Conservation (phyloP, 2,329 filamentous ascomycete species). For the Didymellaceae sp. region DNA sequence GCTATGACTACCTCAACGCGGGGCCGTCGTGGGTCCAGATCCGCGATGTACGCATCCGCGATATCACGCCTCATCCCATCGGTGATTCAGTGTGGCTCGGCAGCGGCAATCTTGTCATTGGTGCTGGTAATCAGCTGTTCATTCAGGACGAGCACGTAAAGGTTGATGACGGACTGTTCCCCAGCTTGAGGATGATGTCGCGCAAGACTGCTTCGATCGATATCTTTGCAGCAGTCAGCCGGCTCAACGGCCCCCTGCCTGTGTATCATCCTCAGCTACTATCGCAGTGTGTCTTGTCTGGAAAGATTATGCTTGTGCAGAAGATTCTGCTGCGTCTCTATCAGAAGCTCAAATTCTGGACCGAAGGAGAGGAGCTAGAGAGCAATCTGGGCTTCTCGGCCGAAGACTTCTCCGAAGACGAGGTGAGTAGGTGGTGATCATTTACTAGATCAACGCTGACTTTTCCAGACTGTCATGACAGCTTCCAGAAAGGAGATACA, state of each 20-base stretch:
- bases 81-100: slow-evolving; percentile 92
- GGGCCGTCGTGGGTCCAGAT: slow-evolving; percentile 90
- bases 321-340: slow-evolving; percentile 74
- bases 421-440: slow-evolving; percentile 44
- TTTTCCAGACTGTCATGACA: slow-evolving; percentile 44
- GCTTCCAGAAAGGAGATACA: slow-evolving; percentile 56
- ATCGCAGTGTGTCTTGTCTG: slow-evolving; percentile 82
- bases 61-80: slow-evolving; percentile 86
- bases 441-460: slow-evolving; percentile 7
- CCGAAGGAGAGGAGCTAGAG: slow-evolving; percentile 80
- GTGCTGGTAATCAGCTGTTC: slow-evolving; percentile 89
- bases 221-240: slow-evolving; percentile 80
- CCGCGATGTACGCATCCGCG: slow-evolving; percentile 79
- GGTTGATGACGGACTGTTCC: slow-evolving; percentile 65
- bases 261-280: slow-evolving; percentile 93
- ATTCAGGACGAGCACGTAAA: slow-evolving; percentile 80
- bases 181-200: slow-evolving; percentile 59
- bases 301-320: slow-evolving; percentile 75
- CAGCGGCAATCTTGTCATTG: slow-evolving; percentile 83
- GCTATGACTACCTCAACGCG: slow-evolving; percentile 89
- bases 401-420: slow-evolving; percentile 56
- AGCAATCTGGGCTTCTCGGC: slow-evolving; percentile 70
- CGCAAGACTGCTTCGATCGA: slow-evolving; percentile 64
- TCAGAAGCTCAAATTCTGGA: slow-evolving; percentile 80
- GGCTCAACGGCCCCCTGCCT: slow-evolving; percentile 85